Base-by-base conservation (phyloP, 495 filamentous ascomycete species). In the Neurospora sp. region DNA sequence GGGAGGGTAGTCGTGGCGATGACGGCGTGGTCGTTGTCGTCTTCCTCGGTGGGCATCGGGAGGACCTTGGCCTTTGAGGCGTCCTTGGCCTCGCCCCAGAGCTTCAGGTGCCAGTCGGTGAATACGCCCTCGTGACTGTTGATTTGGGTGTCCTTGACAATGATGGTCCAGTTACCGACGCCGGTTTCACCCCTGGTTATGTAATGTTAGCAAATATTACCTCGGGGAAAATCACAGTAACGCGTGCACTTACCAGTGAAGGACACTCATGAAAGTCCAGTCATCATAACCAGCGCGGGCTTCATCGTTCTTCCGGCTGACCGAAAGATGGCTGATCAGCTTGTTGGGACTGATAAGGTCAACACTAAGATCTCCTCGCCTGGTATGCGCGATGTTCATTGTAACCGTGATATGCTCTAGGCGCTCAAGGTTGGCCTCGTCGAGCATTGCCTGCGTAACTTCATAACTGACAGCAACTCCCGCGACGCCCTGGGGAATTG, bases 201-300 rank as follows among this genome's bases (percentile, higher is more conserved):
- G 77, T 81, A 76, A 38, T 4, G 54, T 35, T 44, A 39, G 79
- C 72, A 79, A 75, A 18, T 5, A 16, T 62, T 1, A 18, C 12
- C 14, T 35, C 14, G 27, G 11, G 11, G 12, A 66, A 4, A 18
- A 66, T 4, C 7, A 18, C 14, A 7, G 14, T 9, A 27, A 69
- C 44, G 11, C 37, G 73, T 37, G 70, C 70, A 81, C 90, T 82
- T 87, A 96, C 93, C 94, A 99, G 80, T 99, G 96, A 77, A 90
- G 94, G 69, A 99, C 96, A 73, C 89, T 93, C 96, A 98, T 98
- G 76, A 99, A 99, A 2, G 96, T 97, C 96, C 96, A 99, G 83
- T 99, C 93, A 44, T 89, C 85, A 78, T 98, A 99, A n/a, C 96
- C 96, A 46, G 80, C 81, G 1, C 81, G 77, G 48, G 84, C 86